Evolutionary conservation across 2,329 filamentous ascomycete genomes (phyloP).

Genomic region (Elsinoe perseae): DNA sequence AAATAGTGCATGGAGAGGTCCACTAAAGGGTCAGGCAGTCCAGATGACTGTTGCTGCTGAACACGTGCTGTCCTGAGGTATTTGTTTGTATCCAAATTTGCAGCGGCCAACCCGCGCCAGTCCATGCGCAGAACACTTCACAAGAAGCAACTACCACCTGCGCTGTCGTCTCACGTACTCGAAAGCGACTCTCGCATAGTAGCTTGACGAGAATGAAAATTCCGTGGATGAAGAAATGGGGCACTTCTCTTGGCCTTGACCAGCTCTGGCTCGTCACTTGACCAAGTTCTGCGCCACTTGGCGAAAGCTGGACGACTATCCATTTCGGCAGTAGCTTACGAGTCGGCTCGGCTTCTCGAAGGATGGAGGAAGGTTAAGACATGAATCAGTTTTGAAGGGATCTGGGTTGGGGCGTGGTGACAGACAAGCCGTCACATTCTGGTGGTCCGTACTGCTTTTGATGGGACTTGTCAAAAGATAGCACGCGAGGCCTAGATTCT

Average conservation of each 20-base stretch:
- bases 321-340: neutral
- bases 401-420: neutral
- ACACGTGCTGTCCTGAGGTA: neutral
- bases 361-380: neutral
- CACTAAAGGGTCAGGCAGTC: neutral
- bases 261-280: conserved; percentile 1
- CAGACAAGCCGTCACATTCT: neutral
- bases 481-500: neutral
- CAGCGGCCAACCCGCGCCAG: neutral
- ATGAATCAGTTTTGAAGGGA: neutral
- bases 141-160: neutral
- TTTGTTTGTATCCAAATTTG: neutral
- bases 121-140: neutral
- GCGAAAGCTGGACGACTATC: neutral
- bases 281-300: neutral
- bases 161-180: too few species aligned
- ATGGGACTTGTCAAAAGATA: neutral
- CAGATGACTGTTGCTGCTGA: neutral
- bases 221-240: neutral
- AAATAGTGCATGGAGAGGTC: neutral
- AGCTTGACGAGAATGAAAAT: neutral
- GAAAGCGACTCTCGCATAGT: too few species aligned
- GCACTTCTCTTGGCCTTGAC: neutral
- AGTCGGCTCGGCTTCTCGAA: conserved; percentile 4
- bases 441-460: neutral